Conservation (phyloP, 208 protist species). For the Leishmania lainsoni region DNA sequence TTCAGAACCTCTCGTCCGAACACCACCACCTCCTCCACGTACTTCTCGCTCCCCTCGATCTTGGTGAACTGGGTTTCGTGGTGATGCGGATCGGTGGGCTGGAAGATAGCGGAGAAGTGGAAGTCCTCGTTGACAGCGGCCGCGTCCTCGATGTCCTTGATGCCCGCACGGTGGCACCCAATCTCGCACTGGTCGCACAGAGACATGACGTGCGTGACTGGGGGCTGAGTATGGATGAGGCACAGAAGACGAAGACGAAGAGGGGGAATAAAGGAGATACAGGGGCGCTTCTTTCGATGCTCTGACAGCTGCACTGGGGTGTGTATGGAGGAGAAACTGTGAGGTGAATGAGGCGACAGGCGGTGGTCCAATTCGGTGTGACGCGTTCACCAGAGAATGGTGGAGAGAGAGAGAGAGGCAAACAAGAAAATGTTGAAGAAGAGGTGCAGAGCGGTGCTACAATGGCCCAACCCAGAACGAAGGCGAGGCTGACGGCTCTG, state of each 20-base stretch:
- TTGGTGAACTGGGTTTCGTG: constrained; percentile 87
- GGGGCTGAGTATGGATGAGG: constrained; percentile 1
- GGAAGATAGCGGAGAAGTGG: constrained; percentile 86
- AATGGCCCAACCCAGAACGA: neutral
- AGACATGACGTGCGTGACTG: constrained; percentile 19
- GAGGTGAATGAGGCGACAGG: neutral
- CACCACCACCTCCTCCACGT: constrained; percentile 80
- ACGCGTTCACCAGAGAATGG: neutral
- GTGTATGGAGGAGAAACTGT: neutral
- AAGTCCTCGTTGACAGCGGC: constrained; percentile 50
- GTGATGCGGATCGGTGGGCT: constrained; percentile 78
- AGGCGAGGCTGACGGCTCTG: neutral
- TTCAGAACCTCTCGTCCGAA: constrained; percentile 78
- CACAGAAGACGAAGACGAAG: neutral
- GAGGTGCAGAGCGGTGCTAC: neutral
- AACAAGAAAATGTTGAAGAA: too few relatives aligned
- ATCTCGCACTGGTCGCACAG: constrained; percentile 81
- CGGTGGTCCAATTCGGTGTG: neutral
- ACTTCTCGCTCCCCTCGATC: constrained; percentile 75
- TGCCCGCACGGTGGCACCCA: constrained; percentile 44
- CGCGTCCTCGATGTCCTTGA: constrained; percentile 81
- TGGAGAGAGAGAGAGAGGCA: neutral
- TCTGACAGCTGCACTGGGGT: neutral
- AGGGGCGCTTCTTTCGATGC: neutral
- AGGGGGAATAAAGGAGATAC: neutral